These are phyloP conservation scores for Tolypocladium nubicola DNA, from an alignment of 2,329 filamentous ascomycete genomes.

Conservation along the genomic window DNA sequence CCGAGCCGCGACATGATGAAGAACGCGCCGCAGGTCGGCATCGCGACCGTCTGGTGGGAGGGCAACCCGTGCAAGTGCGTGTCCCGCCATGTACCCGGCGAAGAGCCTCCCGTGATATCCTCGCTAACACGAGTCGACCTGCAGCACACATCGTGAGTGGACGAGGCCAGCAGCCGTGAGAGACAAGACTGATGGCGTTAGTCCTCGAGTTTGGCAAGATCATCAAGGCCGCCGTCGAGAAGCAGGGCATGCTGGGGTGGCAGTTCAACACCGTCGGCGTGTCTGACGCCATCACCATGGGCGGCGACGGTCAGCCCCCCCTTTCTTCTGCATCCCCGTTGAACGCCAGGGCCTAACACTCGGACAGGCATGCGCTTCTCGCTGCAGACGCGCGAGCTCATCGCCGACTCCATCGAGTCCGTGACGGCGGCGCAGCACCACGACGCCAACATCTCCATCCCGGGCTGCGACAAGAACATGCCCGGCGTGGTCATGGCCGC, in stretches of 20 bases:
- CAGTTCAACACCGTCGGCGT: slow-evolving; percentile 88
- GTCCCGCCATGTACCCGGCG: neutral
- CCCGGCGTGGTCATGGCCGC: slow-evolving; percentile 86
- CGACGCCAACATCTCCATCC: slow-evolving; percentile 87
- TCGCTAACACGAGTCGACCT: neutral
- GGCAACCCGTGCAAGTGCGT: slow-evolving; percentile 90
- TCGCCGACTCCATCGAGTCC: slow-evolving; percentile 88
- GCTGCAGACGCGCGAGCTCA: slow-evolving; percentile 80
- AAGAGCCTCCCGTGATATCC: too few relatives aligned
- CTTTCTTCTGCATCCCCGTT: too few relatives aligned
- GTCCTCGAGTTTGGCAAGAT: slow-evolving; percentile 81
- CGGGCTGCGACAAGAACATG: slow-evolving; percentile 98
- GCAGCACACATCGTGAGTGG: slow-evolving; percentile 30
- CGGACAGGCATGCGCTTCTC: slow-evolving; percentile 79
- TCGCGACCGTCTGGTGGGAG: slow-evolving; percentile 94
- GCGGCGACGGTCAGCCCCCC: slow-evolving; percentile 59
- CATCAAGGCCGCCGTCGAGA: slow-evolving; percentile 71
- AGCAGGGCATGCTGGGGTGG: slow-evolving; percentile 84
- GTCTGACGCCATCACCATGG: slow-evolving; percentile 92
- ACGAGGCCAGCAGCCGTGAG: neutral
- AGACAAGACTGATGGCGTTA: slow-evolving; percentile 15
- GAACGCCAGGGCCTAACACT: too few relatives aligned
- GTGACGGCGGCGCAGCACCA: slow-evolving; percentile 87
- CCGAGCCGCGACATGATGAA: slow-evolving; percentile 79
- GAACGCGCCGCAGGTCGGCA: slow-evolving; percentile 78